Base-by-base conservation (phyloP, 2,329 filamentous ascomycete genomes). In the Apiospora sp. region DNA sequence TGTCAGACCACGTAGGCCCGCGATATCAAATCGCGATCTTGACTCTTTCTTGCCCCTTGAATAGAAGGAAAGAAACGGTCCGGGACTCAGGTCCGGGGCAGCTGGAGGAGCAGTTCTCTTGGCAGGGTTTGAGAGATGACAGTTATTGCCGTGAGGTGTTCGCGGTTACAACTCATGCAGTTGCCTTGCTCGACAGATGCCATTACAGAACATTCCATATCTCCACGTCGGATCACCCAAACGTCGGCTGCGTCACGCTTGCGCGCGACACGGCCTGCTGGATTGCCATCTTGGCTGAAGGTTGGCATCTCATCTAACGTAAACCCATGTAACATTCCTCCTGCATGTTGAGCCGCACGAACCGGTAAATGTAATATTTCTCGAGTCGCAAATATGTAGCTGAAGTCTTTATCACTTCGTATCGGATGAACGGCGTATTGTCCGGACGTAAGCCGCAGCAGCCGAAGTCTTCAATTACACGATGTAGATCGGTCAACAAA, bases 11-110 rank as follows among this genome's bases (percentile, higher is more conserved):
- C 34, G 4, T 64, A 12, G 34, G n/a, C 58, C 58, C 58, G 58
- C 58, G 58, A 41, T 64, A n/a, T 41, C 58, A 64, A 64, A 64
- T 64, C 19, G 58, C 34, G 58, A 64, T 64, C 34, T 41, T 41
- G 34, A 64, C 49, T 54, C 49, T 54, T 30, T 34, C 27, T 58
- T 37, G 34, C 30, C 7, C n/a, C 30, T 64, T 13, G 3, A 10
- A 64, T 22, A 19, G 22, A 61, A 61, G 14, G 16, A 44, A 27
- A 30, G 24, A 34, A 37, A 5, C 19, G 5, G 54, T 22, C 54
- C 58, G 34, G 19, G 19, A 10, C 37, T 24, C 58, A n/a, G 22
- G 58, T 14, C 34, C 58, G 30, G 34, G 37, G 27, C 27, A 30
- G 19, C 30, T 37, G 54, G 16, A 37, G 30, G 30, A 22, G 30